Percentiles rank a stretch among this genome's conserved stretches.
phyloP scores from a whole-genome alignment of 208 protist genomes.

The Vickermania ingenoplastis region DNA sequence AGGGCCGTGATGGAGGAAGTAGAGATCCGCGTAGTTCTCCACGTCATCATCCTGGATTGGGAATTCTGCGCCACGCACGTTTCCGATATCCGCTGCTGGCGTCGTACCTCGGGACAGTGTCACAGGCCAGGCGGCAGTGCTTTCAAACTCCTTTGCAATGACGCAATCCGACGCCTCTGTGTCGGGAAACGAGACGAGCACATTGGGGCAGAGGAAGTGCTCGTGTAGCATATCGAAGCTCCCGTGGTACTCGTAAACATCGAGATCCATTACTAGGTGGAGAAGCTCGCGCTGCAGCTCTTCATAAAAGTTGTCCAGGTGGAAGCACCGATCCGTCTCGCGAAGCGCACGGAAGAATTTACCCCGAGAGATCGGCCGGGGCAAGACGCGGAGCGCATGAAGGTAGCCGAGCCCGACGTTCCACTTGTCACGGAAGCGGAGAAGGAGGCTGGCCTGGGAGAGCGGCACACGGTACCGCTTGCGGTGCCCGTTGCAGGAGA shows the following conservation, averaged over 20 bases:
- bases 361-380: constrained; percentile 45
- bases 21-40: constrained; percentile 68
- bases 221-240: constrained; percentile 56
- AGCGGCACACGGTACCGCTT: constrained; percentile 73
- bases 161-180: constrained; percentile 50
- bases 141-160: constrained; percentile 51
- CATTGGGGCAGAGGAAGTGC: constrained; percentile 38
- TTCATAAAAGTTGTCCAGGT: constrained; percentile 47
- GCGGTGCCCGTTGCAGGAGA: constrained; percentile 80
- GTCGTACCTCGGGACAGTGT: constrained; percentile 6
- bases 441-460: constrained; percentile 56
- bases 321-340: constrained; percentile 57
- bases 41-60: constrained; percentile 70
- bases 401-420: constrained; percentile 60
- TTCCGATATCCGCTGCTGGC: constrained; percentile 1
- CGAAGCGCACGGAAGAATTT: constrained; percentile 63
- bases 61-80: neutral
- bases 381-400: constrained; percentile 53
- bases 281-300: constrained; percentile 50
- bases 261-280: constrained; percentile 59
- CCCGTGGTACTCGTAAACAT: constrained; percentile 73
- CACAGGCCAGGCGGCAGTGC: constrained; percentile 18
- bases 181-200: constrained; percentile 10
- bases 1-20: constrained; percentile 27
- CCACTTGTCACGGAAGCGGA: constrained; percentile 75